Base-by-base conservation (phyloP, 2,329 filamentous ascomycete genomes). In the Metarhizium album region DNA sequence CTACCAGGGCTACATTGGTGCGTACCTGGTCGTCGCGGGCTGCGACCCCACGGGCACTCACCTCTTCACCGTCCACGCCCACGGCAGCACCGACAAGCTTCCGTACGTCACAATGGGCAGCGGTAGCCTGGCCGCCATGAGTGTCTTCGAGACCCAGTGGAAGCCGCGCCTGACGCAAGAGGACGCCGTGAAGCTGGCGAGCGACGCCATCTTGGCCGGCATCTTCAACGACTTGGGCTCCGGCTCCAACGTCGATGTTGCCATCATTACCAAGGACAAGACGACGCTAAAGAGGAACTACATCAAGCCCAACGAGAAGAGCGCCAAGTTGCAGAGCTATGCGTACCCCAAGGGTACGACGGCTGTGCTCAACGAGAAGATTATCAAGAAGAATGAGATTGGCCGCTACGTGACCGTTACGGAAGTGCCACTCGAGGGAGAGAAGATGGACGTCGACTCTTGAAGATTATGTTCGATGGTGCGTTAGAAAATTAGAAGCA, bases 81-180 rank as follows among this genome's bases (percentile, higher is more conserved):
- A 98, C 76, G 93, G 94, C 58, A 93, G 86, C 63, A 98, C 93
- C 55, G 93, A 98, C 75, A 98, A 97, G 77, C 84, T 98, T 46
- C 93, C 93, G 47, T 98, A 98, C 70, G 94, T 98, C 59, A 98
- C 94, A 58, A 98, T 98, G 93, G 93, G 93, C 50, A 95, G 87
- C 23, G 93, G 93, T 57, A 95, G 89, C 46, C 76, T 98, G 59
- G 93, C 93, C 27, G 93, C 93, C 66, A 98, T 98, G 93, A 88
- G 87, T 31, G 87, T 98, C 48, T 98, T 98, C 65, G 93, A 98
- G 77, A 94, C 90, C 47, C 84, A 85, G 71, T 98, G 94, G 94
- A 88, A 90, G 78, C 74, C 82, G 7, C 73, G 82, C 54, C 69
- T 96, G 66, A 85, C 79, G 56, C 77, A 81, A 60, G 86, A 94